Percentiles rank a stretch among this genome's conserved stretches.
These are phyloP conservation scores for Irpex rosettiformis DNA, from an alignment of 1,284 basidiomycete genomes.

Conservation along the genomic window DNA sequence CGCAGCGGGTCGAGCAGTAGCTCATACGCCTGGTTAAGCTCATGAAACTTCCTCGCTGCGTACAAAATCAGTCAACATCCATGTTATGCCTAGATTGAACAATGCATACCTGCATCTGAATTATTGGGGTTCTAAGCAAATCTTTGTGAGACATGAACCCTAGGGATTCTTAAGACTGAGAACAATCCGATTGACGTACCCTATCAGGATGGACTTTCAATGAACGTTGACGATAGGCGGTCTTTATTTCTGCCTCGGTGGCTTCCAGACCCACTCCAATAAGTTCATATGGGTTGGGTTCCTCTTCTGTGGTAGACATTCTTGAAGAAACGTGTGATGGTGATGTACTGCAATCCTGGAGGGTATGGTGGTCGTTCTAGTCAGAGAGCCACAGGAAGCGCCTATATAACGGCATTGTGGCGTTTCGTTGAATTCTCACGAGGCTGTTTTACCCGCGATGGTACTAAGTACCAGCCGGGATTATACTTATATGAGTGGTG, in stretches of 20 bases:
- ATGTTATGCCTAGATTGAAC: not conserved
- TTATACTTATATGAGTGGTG: too few relatives aligned
- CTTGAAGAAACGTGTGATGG: not conserved
- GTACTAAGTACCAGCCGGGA: not conserved
- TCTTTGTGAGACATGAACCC: conserved; percentile 21
- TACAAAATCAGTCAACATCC: not conserved
- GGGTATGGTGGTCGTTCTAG: too few relatives aligned
- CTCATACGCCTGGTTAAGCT: conserved; percentile 83
- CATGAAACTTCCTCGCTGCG: conserved; percentile 79
- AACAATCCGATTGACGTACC: conserved; percentile 41
- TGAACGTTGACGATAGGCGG: conserved; percentile 79
- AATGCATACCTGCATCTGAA: conserved; percentile 62
- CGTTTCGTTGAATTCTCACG: not conserved
- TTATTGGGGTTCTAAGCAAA: conserved; percentile 68
- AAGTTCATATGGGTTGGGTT: conserved; percentile 74
- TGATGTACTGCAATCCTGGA: not conserved
- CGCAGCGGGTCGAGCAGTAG: conserved; percentile 81
- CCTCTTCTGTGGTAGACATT: conserved; percentile 36
- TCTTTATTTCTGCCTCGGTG: conserved; percentile 80
- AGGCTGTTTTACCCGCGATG: not conserved
- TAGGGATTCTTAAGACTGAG: conserved; percentile 16
- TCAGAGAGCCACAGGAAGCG: too few relatives aligned
- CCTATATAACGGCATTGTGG: not conserved
- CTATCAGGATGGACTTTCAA: conserved; percentile 89
- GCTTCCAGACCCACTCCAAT: conserved; percentile 66